phyloP scores from a whole-genome alignment of 352 stramenopile genomes.

The Pythium angustatum region DNA sequence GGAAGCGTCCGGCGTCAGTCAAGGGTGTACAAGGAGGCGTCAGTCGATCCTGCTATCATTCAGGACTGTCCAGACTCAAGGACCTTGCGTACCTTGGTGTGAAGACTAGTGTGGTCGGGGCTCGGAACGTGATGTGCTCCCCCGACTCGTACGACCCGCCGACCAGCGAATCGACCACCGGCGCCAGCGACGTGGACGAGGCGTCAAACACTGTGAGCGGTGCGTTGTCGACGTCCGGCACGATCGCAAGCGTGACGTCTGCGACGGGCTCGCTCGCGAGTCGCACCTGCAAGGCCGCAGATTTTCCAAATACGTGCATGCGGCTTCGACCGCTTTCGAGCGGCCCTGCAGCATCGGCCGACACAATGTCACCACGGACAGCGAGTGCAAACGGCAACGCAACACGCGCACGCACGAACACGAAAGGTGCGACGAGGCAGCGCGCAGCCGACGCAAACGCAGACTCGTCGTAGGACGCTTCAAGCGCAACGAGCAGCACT shows the following conservation, averaged over 20 bases:
- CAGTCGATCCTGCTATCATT: no score
- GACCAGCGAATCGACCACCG: background rate
- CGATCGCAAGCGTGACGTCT: slow-evolving; percentile 44
- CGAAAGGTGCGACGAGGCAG: slow-evolving; percentile 43
- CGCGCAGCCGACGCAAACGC: no score
- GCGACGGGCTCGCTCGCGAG: slow-evolving; percentile 60
- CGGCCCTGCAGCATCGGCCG: slow-evolving; percentile 36
- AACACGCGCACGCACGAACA: slow-evolving; percentile 40
- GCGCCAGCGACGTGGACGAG: slow-evolving; percentile 16
- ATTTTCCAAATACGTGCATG: slow-evolving; percentile 52
- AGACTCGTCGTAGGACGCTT: slow-evolving; percentile 64
- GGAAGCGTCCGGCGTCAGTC: no score
- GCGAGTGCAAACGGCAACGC: slow-evolving; percentile 48
- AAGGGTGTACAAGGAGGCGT: background rate
- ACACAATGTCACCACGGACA: slow-evolving; percentile 44
- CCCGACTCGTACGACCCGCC: slow-evolving; percentile 51
- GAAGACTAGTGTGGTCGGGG: slow-evolving; percentile 52
- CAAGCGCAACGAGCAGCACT: slow-evolving; percentile 43
- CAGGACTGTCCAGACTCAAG: no score
- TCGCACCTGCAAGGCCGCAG: slow-evolving; percentile 35
- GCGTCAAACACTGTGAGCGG: slow-evolving; percentile 45
- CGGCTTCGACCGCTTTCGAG: slow-evolving; percentile 43
- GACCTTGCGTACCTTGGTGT: slow-evolving; percentile 40
- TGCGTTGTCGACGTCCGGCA: slow-evolving; percentile 30
- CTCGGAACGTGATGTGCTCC: slow-evolving; percentile 32